Percentiles rank a stretch among this genome's conserved stretches.
phyloP scores from a whole-genome alignment of 371 early-diverging fungal genomes.

The Mucor piriformis region DNA sequence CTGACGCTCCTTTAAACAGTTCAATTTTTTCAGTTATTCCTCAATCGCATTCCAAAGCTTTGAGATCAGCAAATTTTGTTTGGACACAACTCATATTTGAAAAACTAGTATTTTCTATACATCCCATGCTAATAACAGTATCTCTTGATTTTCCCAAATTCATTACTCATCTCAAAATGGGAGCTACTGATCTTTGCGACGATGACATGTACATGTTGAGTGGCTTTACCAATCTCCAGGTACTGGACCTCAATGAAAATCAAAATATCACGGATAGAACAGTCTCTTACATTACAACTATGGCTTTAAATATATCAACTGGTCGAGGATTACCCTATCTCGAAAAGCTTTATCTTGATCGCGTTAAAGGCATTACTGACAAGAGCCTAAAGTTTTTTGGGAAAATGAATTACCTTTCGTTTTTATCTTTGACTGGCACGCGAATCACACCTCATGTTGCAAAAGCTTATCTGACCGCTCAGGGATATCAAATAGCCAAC shows the following conservation, averaged over 20 bases:
- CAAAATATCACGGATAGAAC: slow-evolving; percentile 11
- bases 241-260: neutral
- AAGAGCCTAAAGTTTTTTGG: slow-evolving; percentile 18
- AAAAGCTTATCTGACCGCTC: neutral
- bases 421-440: slow-evolving; percentile 13
- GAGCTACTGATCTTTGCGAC: slow-evolving; percentile 3
- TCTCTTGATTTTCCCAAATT: slow-evolving; percentile 6
- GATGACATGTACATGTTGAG: slow-evolving; percentile 5
- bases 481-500: neutral
- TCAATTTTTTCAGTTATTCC: slow-evolving; percentile 17
- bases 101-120: neutral
- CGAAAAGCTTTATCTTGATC: slow-evolving; percentile 10
- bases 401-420: slow-evolving; percentile 2
- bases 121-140: neutral
- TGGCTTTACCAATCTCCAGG: slow-evolving; percentile 7
- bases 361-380: slow-evolving; percentile 16
- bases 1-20: slow-evolving; percentile 8
- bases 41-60: slow-evolving; percentile 6
- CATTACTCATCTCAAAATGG: slow-evolving; percentile 10
- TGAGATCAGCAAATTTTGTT: slow-evolving; percentile 1
- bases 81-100: slow-evolving; percentile 7
- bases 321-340: slow-evolving; percentile 9
- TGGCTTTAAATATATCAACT: neutral
- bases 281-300: neutral
- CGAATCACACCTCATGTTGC: slow-evolving; percentile 9